These are phyloP conservation scores for Nicotiana knightiana DNA, from an alignment of 257 asterid species.

Conservation along the genomic window DNA sequence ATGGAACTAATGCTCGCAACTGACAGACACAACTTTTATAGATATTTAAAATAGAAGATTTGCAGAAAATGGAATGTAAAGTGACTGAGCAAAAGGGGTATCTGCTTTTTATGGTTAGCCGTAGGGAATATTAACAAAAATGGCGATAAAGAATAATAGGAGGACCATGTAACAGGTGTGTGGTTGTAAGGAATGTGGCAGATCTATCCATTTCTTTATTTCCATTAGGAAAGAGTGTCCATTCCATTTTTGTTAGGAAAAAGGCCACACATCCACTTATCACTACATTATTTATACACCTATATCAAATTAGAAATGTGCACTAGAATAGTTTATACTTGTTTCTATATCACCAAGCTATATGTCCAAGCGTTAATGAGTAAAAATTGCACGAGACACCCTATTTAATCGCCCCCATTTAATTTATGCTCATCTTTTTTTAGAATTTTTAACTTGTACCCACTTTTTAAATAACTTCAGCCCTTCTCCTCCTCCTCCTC, in stretches of 20 bases:
- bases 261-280: neutral
- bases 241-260: slow-evolving; percentile 18
- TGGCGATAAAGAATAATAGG: neutral
- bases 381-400: no score
- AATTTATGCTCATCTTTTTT: no score
- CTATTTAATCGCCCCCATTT: no score
- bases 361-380: neutral
- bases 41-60: neutral
- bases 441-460: no score
- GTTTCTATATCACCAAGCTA: neutral
- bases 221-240: slow-evolving; percentile 15
- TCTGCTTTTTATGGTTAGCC: neutral
- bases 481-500: no score
- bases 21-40: neutral
- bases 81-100: neutral
- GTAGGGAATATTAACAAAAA: neutral
- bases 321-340: neutral
- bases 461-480: no score
- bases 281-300: neutral
- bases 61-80: neutral
- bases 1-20: neutral
- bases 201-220: slow-evolving; percentile 9
- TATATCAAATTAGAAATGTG: neutral
- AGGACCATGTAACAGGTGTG: slow-evolving; percentile 12
- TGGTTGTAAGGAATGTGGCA: neutral